Percentiles rank a stretch among this genome's conserved stretches.
Evolutionary conservation across 805 yeast species (phyloP).

Genomic region (Schwanniomyces polymorphus): DNA sequence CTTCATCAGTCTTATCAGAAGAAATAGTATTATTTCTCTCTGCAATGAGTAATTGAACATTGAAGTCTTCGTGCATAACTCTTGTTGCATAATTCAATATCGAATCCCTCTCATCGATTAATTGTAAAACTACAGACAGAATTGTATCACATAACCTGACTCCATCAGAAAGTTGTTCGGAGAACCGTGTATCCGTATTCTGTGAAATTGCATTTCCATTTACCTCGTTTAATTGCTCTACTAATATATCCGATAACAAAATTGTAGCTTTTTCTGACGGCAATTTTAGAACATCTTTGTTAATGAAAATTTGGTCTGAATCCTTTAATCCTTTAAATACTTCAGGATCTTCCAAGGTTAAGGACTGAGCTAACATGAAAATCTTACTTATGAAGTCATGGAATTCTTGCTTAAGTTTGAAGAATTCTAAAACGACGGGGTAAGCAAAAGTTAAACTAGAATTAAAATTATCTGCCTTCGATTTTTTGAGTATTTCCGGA

Average conservation of each 20-base stretch:
- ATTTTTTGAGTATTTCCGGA: not conserved
- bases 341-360: slow-evolving; percentile 74
- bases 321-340: slow-evolving; percentile 64
- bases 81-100: slow-evolving; percentile 73
- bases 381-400: slow-evolving; percentile 61
- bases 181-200: slow-evolving; percentile 39
- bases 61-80: slow-evolving; percentile 72
- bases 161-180: slow-evolving; percentile 37
- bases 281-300: slow-evolving; percentile 34
- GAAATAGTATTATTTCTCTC: slow-evolving; percentile 44
- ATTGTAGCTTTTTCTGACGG: slow-evolving; percentile 53
- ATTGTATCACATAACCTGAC: slow-evolving; percentile 34
- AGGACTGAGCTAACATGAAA: slow-evolving; percentile 65
- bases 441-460: slow-evolving; percentile 42
- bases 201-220: slow-evolving; percentile 34
- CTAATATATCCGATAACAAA: slow-evolving; percentile 46
- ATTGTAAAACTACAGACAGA: slow-evolving; percentile 47
- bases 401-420: slow-evolving; percentile 69
- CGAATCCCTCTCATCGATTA: slow-evolving; percentile 70
- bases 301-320: slow-evolving; percentile 46
- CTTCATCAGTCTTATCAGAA: slow-evolving; percentile 37
- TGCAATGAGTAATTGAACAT: slow-evolving; percentile 54
- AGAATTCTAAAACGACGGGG: slow-evolving; percentile 66
- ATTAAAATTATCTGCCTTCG: not conserved
- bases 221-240: slow-evolving; percentile 40